Percentiles rank a stretch among this genome's conserved stretches.
These are phyloP conservation scores for Penicillium sp. DNA, from an alignment of 2,329 filamentous ascomycete species.

Conservation along the genomic window DNA sequence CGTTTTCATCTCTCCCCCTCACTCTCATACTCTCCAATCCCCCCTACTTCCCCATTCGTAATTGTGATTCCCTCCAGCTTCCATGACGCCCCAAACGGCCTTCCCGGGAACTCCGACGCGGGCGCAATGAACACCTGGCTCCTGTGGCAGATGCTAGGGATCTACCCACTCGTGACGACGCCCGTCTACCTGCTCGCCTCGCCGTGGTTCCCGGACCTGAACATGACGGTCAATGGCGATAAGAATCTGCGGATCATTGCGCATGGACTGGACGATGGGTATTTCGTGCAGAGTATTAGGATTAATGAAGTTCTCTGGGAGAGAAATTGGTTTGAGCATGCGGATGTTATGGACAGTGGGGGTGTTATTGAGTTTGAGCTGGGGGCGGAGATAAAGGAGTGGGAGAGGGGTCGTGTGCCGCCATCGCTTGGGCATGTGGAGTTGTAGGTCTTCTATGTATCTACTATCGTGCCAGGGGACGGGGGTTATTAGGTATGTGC, in stretches of 20 bases:
- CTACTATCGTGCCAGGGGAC: too few relatives aligned
- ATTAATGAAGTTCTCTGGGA: constrained; percentile 59
- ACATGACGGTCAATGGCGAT: constrained; percentile 37
- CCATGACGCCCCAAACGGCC: constrained; percentile 57
- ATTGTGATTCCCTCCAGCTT: constrained; percentile 46
- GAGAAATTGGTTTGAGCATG: constrained; percentile 62
- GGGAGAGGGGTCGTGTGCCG: constrained; percentile 58
- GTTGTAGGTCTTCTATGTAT: neutral
- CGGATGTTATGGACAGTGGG: constrained; percentile 49
- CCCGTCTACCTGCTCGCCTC: constrained; percentile 53
- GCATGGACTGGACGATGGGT: constrained; percentile 49
- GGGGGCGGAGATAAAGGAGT: constrained; percentile 40
- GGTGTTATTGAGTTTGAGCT: constrained; percentile 56
- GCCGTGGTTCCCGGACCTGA: constrained; percentile 50
- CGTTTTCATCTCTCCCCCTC: neutral
- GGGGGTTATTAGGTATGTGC: neutral
- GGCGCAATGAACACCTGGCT: constrained; percentile 60
- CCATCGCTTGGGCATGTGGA: constrained; percentile 53
- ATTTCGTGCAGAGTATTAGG: constrained; percentile 59
- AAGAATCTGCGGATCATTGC: constrained; percentile 54
- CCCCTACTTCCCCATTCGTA: too few relatives aligned
- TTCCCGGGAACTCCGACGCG: constrained; percentile 73
- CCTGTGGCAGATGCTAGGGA: constrained; percentile 55
- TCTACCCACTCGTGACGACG: constrained; percentile 56
- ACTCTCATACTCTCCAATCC: too few relatives aligned